Evolutionary conservation across 257 asterid genomes (phyloP).

Genomic region (Henckelia pumila): DNA sequence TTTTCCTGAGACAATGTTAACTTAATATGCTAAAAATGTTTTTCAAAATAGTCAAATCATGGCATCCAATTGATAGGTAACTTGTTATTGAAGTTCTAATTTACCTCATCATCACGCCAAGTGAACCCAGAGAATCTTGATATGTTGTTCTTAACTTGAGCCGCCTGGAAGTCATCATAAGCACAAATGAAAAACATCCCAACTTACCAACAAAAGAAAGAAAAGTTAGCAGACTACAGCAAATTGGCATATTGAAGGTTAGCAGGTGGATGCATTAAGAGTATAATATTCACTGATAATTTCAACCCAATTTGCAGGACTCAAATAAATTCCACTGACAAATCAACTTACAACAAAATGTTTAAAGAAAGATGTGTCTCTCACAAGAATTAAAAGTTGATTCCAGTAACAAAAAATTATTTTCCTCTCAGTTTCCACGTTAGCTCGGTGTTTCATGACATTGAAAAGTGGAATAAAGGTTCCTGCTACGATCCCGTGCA

Average conservation of each 20-base stretch:
- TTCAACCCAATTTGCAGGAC: not conserved
- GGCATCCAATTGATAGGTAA: not conserved
- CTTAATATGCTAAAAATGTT: slow-evolving; percentile 11
- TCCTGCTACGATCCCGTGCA: not conserved
- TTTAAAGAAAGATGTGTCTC: not conserved
- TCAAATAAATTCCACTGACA: slow-evolving; percentile 13
- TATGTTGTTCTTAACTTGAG: slow-evolving; percentile 70
- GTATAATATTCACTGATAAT: slow-evolving; percentile 4
- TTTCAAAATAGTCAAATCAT: slow-evolving; percentile 13
- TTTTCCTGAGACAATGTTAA: slow-evolving; percentile 59
- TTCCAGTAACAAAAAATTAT: not conserved
- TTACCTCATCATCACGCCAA: slow-evolving; percentile 88
- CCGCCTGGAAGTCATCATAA: slow-evolving; percentile 53
- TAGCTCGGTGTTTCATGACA: not conserved
- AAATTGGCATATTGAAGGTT: not conserved
- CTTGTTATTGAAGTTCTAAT: slow-evolving; percentile 4
- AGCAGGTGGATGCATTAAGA: slow-evolving; percentile 5
- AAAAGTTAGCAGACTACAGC: slow-evolving; percentile 5
- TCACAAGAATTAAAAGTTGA: not conserved
- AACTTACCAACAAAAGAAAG: slow-evolving; percentile 12
- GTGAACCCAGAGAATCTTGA: slow-evolving; percentile 90
- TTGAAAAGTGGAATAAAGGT: not conserved
- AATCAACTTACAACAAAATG: not conserved
- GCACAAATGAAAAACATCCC: not conserved
- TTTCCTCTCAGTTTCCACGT: not conserved